phyloP scores from a whole-genome alignment of 2,329 filamentous ascomycete species.

The Hymenoscyphus linearis region DNA sequence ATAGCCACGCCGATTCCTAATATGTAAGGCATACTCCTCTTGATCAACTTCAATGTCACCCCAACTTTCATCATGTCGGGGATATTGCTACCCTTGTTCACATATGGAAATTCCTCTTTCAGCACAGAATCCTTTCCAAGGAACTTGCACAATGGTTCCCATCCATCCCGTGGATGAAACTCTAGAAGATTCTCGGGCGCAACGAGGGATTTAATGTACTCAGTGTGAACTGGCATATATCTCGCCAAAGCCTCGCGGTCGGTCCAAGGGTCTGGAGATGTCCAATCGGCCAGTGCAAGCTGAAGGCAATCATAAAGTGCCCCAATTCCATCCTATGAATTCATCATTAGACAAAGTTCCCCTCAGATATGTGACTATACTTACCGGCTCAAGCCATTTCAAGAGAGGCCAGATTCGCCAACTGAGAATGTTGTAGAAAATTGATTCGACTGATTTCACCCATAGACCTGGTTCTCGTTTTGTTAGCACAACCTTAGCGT shows the following conservation, averaged over 20 bases:
- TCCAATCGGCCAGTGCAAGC: neutral
- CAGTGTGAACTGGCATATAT: neutral
- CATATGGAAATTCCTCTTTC: neutral
- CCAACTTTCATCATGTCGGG: neutral
- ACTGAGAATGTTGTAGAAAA: neutral
- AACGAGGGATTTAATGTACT: neutral
- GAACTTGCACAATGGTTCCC: neutral
- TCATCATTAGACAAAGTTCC: no score
- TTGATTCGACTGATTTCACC: neutral
- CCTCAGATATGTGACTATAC: neutral
- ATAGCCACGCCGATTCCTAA: neutral
- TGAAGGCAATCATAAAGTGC: neutral
- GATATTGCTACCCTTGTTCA: neutral
- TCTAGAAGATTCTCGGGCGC: neutral
- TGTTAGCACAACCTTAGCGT: constrained; percentile 1
- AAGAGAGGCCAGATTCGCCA: neutral
- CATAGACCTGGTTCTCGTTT: constrained; percentile 1
- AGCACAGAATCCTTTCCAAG: neutral
- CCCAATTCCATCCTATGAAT: neutral
- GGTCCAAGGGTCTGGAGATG: neutral
- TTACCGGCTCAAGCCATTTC: neutral
- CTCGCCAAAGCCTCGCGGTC: neutral
- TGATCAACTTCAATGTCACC: neutral
- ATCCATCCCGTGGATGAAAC: neutral
- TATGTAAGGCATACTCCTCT: neutral